phyloP scores from a whole-genome alignment of 2,329 filamentous ascomycete genomes.

The Trichocomaceae sp. region DNA sequence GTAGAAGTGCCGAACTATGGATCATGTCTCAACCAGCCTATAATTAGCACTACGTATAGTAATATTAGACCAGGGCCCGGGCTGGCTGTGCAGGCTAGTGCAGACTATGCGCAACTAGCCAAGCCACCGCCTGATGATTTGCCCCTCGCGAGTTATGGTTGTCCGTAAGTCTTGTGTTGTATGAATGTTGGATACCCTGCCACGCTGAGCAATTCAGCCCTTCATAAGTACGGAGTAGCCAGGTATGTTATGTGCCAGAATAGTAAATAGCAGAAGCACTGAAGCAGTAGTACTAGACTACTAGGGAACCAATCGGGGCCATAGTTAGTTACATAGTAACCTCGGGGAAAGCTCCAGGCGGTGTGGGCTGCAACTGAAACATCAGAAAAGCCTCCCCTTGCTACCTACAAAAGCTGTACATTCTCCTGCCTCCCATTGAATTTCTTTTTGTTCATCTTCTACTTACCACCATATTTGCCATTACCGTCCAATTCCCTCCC shows the following conservation, averaged over 20 bases:
- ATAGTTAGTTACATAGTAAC: too few species aligned
- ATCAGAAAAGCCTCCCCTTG: not conserved
- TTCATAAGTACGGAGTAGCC: not conserved
- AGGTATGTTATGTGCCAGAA: not conserved
- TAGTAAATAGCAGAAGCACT: too few species aligned
- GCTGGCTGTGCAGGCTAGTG: not conserved
- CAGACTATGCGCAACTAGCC: not conserved
- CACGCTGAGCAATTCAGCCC: not conserved
- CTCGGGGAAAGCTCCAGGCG: not conserved
- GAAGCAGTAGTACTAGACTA: too few species aligned
- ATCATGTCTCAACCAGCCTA: not conserved
- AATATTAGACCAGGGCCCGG: not conserved
- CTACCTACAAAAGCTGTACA: not conserved
- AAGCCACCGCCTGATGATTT: not conserved
- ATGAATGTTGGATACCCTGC: not conserved
- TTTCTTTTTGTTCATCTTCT: slow-evolving; percentile 1
- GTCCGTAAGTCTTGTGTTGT: too few species aligned
- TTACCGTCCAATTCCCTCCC: not conserved
- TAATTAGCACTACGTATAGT: too few species aligned
- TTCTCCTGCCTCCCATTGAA: not conserved
- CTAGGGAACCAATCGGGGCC: too few species aligned
- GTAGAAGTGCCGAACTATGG: not conserved
- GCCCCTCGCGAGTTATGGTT: not conserved
- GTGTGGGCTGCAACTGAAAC: slow-evolving; percentile 5
- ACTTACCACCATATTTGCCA: not conserved